Evolutionary conservation across 2,329 filamentous ascomycete genomes (phyloP), one percentile per base, ranked within the genome.

Genomic region (Trichoderma gracile): DNA sequence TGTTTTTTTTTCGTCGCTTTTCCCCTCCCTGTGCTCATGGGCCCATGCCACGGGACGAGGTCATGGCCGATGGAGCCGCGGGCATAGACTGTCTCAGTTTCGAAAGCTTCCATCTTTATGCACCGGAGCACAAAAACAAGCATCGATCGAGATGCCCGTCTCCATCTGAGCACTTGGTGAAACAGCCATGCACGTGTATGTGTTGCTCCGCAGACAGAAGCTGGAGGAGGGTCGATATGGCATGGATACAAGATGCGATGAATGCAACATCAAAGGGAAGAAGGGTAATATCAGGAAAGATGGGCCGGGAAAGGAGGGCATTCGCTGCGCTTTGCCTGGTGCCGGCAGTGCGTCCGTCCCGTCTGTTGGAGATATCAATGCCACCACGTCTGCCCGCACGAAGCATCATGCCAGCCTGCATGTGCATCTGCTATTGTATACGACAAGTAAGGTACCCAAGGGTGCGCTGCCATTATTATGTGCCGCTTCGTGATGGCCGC

Each of bases 21-120:
- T 30, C 23, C n/a, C n/a, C 27, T 27, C 47, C 17, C 30, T 52
- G 43, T 46, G 19, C 9, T 14, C 14, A 23, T 23, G 27, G 17
- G 17, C 30, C 19, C 17, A 14, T n/a, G 27, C 14, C 33, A 38
- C 33, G 33, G 33, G 33, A 38, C 33, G 33, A 38, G 10, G 8
- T 25, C 49, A 52, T 52, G 49, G 17, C 25, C 27, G 10, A 52
- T 52, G 49, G 49, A 27, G 33, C 33, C 33, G 33, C 12, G 3
- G 33, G 46, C 23, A 49, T n/a, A 30, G 30, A 59, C n/a, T 9
- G 46, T 43, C 42, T 42, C 23, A 43, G 30, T 30, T 42, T 60
- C 30, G 57, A 42, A 43, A 43, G n/a, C 57, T 60, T n/a, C 40
- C 40, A 43, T 52, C 15, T 52, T 52, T 30, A 52, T 52, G 46